Evolutionary conservation across 805 yeast genomes (phyloP), one percentile per base, ranked within the genome.

Genomic region (Kuraishia molischiana): DNA sequence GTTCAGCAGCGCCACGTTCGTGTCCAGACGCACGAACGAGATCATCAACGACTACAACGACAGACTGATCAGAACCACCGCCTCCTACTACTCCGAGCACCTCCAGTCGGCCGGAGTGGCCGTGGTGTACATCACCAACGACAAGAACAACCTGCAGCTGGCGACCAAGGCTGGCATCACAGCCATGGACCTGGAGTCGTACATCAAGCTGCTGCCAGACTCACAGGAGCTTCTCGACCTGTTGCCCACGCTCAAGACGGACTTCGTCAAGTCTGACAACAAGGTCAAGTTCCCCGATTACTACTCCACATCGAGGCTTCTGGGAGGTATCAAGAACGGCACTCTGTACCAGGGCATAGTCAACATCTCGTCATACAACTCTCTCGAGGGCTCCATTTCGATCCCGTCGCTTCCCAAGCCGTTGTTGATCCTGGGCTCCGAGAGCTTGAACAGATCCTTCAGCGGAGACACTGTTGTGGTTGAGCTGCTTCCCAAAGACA

Each of bases 381-480:
- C 83, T 51, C 66, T 89, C 41, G 95, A 92, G 61, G 98, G 95
- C 36, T 71, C 83, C 1, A 80, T 92, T 2, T 70, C 75, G 36
- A 73, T 83, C 4, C 64, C 79, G 2, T 74, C 82, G 0, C 79
- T 85, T 51, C 79, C 85, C 32, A 82, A 79, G 54, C 97, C 97
- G 1, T 66, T 92, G 22, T 64, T 90, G 30, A 66, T 92, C 29
- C 60, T 83, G 10, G 99, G 98, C 0, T 70, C 89, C 34, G 85
- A 84, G 50, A 79, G 79, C 54, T 61, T 92, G 48, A 92, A 92
- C 56, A 77, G 99, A 58, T 83, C 90, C 0, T 90, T 90, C 62
- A 85, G 85, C 49, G 89, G 95, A 20, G 99, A 92, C 52, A 72
- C 77, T 28, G 97, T 92, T 22, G 84, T 87, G 34, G 86, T 92